Evolutionary conservation across 306 rosid species (phyloP).

Genomic region (Lathyrus tuberosus): DNA sequence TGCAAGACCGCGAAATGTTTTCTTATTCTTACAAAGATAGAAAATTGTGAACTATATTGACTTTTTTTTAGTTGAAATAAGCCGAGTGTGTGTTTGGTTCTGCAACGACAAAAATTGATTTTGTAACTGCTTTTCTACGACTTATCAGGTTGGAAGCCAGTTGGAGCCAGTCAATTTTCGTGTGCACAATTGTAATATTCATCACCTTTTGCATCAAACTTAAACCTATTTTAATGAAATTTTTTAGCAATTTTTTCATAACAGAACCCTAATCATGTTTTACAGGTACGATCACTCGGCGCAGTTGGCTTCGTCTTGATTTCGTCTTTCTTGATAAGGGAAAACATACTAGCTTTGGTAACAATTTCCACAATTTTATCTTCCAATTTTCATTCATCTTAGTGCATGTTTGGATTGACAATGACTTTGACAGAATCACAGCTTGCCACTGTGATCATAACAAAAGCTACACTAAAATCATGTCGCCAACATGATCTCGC

Average conservation of each 20-base stretch:
- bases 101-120: background rate
- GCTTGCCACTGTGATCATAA: background rate
- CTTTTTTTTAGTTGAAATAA: background rate
- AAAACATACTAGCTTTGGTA: conserved; percentile 92
- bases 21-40: background rate
- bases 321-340: conserved; percentile 88
- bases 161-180: conserved; percentile 79
- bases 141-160: conserved; percentile 69
- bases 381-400: conserved; percentile 3
- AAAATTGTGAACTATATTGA: background rate
- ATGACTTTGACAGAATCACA: background rate
- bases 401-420: background rate
- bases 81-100: background rate
- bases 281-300: conserved; percentile 84
- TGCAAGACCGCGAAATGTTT: background rate
- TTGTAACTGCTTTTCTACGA: background rate
- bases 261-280: conserved; percentile 20
- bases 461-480: background rate
- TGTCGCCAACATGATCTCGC: background rate
- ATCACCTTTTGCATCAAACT: conserved; percentile 43
- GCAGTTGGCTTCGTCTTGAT: conserved; percentile 84
- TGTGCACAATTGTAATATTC: conserved; percentile 81
- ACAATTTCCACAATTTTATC: conserved; percentile 24
- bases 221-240: conserved; percentile 23
- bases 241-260: background rate